phyloP scores from a whole-genome alignment of 495 filamentous ascomycete species.

The Podospora pseudocomata region DNA sequence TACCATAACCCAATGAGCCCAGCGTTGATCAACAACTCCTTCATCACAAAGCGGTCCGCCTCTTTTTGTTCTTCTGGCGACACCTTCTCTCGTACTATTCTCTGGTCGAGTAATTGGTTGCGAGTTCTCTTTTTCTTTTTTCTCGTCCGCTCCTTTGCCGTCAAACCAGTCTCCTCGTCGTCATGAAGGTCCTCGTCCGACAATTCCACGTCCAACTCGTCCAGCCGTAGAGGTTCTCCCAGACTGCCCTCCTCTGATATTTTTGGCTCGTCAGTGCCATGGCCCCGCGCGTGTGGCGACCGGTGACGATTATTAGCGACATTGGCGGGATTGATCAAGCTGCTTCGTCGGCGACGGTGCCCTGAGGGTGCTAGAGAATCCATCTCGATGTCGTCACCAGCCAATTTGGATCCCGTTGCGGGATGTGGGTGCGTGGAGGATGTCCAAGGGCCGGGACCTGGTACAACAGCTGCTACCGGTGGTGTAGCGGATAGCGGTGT shows the following conservation, averaged over 20 bases:
- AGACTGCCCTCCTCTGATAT: slow-evolving; percentile 39
- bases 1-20: slow-evolving; percentile 87
- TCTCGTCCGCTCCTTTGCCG: slow-evolving; percentile 62
- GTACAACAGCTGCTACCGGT: slow-evolving; percentile 9
- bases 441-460: slow-evolving; percentile 5
- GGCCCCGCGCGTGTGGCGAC: slow-evolving; percentile 49
- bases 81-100: slow-evolving; percentile 57
- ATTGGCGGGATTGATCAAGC: slow-evolving; percentile 46
- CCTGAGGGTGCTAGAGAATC: slow-evolving; percentile 40
- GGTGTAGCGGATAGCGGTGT: neutral
- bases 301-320: slow-evolving; percentile 40
- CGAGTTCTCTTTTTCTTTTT: slow-evolving; percentile 61
- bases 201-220: slow-evolving; percentile 28
- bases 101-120: slow-evolving; percentile 70
- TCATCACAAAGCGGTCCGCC: slow-evolving; percentile 68
- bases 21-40: slow-evolving; percentile 64
- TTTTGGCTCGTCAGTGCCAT: slow-evolving; percentile 38
- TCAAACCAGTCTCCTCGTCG: slow-evolving; percentile 87
- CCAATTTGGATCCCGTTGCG: slow-evolving; percentile 12
- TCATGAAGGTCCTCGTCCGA: slow-evolving; percentile 74
- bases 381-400: slow-evolving; percentile 47
- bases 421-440: slow-evolving; percentile 2
- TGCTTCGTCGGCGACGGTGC: slow-evolving; percentile 60
- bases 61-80: slow-evolving; percentile 61
- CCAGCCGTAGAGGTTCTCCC: slow-evolving; percentile 23